phyloP scores from a whole-genome alignment of 345 rosid genomes.

The Lepidium didymum region DNA sequence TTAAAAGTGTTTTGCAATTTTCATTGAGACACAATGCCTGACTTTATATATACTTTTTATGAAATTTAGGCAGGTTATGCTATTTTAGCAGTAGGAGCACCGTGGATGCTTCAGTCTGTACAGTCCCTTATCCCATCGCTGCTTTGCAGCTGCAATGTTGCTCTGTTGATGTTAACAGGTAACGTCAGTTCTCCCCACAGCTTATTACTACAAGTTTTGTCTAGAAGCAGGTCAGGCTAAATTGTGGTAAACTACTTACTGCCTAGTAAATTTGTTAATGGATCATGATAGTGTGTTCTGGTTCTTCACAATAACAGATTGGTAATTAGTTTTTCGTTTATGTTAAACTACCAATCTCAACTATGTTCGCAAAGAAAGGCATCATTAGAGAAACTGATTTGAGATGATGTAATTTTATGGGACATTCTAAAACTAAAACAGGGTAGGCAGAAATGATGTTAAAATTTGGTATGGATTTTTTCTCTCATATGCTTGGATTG shows the following conservation, averaged over 20 bases:
- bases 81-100: constrained; percentile 59
- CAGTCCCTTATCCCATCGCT: constrained; percentile 42
- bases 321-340: background rate
- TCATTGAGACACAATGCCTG: background rate
- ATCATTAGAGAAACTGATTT: background rate
- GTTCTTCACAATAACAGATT: background rate
- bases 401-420: background rate
- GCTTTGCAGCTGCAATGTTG: constrained; percentile 79
- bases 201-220: background rate
- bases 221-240: background rate
- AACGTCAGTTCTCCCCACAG: background rate
- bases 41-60: background rate
- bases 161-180: constrained; percentile 72
- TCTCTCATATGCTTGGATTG: background rate
- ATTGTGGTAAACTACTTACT: background rate
- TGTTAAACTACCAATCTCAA: background rate
- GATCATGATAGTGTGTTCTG: background rate
- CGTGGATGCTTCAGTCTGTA: constrained; percentile 52
- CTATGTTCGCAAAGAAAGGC: background rate
- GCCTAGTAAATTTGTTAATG: background rate
- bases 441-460: background rate
- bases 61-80: constrained; percentile 67
- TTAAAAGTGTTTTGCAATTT: background rate
- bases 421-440: background rate
- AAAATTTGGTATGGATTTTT: background rate